These are phyloP conservation scores for Porpolomopsis calyptriformis DNA, from an alignment of 768 basidiomycete species.

Conservation along the genomic window DNA sequence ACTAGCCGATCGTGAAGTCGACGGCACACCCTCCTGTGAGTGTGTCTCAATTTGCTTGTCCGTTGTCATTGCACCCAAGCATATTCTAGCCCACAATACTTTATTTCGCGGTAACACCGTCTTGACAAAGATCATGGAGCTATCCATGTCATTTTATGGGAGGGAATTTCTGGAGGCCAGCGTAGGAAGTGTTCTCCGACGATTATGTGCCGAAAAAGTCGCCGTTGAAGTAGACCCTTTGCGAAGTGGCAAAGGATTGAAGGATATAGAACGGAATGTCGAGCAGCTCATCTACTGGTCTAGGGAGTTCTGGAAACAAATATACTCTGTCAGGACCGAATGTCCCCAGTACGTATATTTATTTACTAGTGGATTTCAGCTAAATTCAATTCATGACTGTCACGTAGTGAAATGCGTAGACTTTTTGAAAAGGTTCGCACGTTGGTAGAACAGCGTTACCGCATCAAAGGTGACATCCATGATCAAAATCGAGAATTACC, in stretches of 20 bases:
- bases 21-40: slow-evolving; percentile 56
- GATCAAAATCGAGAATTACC: slow-evolving; percentile 47
- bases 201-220: slow-evolving; percentile 61
- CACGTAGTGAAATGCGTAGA: slow-evolving; percentile 54
- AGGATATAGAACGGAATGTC: slow-evolving; percentile 56
- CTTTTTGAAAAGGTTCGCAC: slow-evolving; percentile 61
- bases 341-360: slow-evolving; percentile 57
- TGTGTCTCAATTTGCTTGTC: slow-evolving; percentile 4
- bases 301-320: slow-evolving; percentile 69
- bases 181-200: slow-evolving; percentile 59
- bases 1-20: slow-evolving; percentile 61
- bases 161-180: slow-evolving; percentile 69
- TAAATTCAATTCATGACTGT: slow-evolving; percentile 1
- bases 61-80: slow-evolving; percentile 4
- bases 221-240: slow-evolving; percentile 76
- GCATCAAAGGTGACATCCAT: slow-evolving; percentile 28
- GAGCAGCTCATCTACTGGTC: slow-evolving; percentile 71
- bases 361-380: slow-evolving; percentile 3
- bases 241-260: slow-evolving; percentile 48
- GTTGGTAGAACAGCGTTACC: slow-evolving; percentile 60
- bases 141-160: slow-evolving; percentile 77
- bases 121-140: slow-evolving; percentile 66
- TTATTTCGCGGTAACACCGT: slow-evolving; percentile 61
- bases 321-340: slow-evolving; percentile 59
- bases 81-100: slow-evolving; percentile 55